Evolutionary conservation across 169 alveolate genomes (phyloP).

Genomic region (Eimeria necatrix): DNA sequence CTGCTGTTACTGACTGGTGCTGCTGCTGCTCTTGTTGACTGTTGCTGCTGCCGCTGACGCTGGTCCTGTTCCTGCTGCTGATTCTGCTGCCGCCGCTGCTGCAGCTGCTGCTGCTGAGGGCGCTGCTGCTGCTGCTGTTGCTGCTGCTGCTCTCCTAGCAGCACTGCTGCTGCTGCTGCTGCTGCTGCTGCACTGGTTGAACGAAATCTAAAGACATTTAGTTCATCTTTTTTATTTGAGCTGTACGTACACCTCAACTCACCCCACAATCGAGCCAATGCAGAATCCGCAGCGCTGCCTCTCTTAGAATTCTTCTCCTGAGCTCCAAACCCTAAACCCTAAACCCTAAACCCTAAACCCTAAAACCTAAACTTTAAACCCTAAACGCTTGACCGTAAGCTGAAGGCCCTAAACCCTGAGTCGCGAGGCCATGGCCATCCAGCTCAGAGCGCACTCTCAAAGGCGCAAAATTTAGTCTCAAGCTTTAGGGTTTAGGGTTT

Average conservation of each 20-base stretch:
- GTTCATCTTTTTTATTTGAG: neutral
- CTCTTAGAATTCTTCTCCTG: neutral
- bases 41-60: slow-evolving; percentile 18
- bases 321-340: neutral
- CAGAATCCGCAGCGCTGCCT: neutral
- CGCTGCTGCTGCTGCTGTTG: slow-evolving; percentile 21
- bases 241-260: neutral
- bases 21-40: slow-evolving; percentile 15
- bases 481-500: slow-evolving; percentile 17
- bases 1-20: slow-evolving; percentile 41
- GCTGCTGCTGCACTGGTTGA: neutral
- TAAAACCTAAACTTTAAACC: neutral
- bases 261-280: neutral
- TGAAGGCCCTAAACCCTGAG: too few species aligned
- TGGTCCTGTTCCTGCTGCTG: neutral
- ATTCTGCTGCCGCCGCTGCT: neutral
- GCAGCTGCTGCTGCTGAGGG: neutral
- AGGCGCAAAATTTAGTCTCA: neutral
- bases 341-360: slow-evolving; percentile 10
- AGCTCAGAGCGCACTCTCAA: neutral
- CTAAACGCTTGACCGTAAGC: too few species aligned
- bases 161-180: slow-evolving; percentile 31
- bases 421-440: too few species aligned
- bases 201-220: neutral
- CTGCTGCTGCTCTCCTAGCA: neutral